These are phyloP conservation scores for Talaromyces sp. DNA, from an alignment of 2,329 filamentous ascomycete genomes.

Conservation along the genomic window DNA sequence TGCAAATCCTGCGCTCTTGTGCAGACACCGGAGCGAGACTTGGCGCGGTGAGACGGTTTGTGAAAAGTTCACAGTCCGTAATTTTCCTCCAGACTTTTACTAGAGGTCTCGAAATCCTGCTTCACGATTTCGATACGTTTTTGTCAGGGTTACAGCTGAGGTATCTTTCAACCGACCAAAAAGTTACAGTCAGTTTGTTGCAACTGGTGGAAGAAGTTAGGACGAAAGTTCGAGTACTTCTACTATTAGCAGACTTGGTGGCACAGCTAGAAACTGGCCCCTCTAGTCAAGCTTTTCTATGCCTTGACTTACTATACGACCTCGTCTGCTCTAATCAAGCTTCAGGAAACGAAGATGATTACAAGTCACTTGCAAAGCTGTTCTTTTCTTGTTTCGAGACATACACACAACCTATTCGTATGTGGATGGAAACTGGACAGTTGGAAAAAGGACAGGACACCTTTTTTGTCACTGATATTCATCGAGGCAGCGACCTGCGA, in stretches of 20 bases:
- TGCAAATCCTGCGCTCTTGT: constrained; percentile 38
- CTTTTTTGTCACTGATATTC: constrained; percentile 68
- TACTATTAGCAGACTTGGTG: constrained; percentile 59
- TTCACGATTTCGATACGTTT: constrained; percentile 55
- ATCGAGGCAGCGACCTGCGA: constrained; percentile 53
- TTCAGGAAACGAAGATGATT: constrained; percentile 58
- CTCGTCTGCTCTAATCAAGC: constrained; percentile 66
- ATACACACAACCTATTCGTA: constrained; percentile 73
- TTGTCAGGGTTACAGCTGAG: constrained; percentile 58
- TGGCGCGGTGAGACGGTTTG: constrained; percentile 48
- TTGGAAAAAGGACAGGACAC: constrained; percentile 61
- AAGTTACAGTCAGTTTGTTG: constrained; percentile 63
- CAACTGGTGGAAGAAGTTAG: constrained; percentile 57
- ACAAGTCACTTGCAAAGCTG: constrained; percentile 60
- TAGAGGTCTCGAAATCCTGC: constrained; percentile 54
- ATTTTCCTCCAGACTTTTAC: constrained; percentile 69
- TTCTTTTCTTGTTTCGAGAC: constrained; percentile 79
- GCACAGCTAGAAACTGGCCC: constrained; percentile 47
- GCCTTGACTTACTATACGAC: constrained; percentile 74
- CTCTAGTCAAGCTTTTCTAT: constrained; percentile 57
- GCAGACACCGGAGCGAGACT: constrained; percentile 47
- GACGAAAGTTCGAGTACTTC: constrained; percentile 51
- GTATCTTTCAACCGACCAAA: constrained; percentile 52
- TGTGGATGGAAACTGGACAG: constrained; percentile 80
- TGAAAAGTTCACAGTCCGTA: constrained; percentile 41